A percentile compares a stretch with the other conserved stretches of the same genome.
These are phyloP conservation scores for Knoxia roxburghii DNA, from an alignment of 257 asterid species.

Conservation along the genomic window DNA sequence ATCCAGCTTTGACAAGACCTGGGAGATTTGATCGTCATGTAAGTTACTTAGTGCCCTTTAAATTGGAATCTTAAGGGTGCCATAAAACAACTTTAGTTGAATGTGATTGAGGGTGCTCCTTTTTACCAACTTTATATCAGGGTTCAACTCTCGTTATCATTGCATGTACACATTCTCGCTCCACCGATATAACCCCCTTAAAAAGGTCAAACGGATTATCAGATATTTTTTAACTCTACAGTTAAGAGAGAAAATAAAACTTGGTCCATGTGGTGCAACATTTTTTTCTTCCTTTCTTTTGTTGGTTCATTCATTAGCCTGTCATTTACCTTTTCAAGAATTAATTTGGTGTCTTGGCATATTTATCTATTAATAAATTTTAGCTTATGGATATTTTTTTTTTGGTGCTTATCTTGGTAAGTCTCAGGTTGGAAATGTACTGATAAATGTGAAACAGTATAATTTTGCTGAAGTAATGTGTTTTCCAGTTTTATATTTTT, in stretches of 20 bases:
- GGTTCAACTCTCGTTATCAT: neutral
- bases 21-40: constrained; percentile 99
- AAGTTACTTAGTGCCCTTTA: constrained; percentile 34
- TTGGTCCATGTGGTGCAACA: too few relatives aligned
- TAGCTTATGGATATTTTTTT: neutral
- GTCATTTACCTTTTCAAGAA: neutral
- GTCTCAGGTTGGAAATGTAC: neutral
- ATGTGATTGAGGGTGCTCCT: neutral
- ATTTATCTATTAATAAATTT: neutral
- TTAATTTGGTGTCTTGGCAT: neutral
- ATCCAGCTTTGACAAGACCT: constrained; percentile 97
- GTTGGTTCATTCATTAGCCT: neutral
- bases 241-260: neutral
- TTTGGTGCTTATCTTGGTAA: neutral
- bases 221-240: neutral
- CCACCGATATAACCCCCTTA: neutral
- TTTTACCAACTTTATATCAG: neutral
- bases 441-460: neutral
- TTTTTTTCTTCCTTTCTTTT: neutral
- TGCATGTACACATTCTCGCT: neutral
- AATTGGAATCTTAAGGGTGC: neutral
- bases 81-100: neutral
- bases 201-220: neutral
- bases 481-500: neutral
- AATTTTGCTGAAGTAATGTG: neutral